phyloP scores from a whole-genome alignment of 108 stramenopile genomes.

The Cyclotella cryptica region DNA sequence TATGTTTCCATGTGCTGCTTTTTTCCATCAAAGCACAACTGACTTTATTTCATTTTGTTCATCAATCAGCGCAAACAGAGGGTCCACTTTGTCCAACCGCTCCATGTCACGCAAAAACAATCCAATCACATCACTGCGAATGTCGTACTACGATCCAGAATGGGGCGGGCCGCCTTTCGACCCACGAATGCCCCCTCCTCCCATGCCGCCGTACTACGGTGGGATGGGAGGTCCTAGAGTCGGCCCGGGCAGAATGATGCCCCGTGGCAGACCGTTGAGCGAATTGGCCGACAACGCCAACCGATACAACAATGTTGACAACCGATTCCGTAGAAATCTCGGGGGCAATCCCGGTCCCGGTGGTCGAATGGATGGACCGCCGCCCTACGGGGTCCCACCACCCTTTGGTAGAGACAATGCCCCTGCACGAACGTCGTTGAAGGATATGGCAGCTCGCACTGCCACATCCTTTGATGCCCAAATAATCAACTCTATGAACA shows the following conservation, averaged over 20 bases:
- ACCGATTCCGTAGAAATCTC: slow-evolving; percentile 7
- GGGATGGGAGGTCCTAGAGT: background rate
- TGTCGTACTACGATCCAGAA: slow-evolving; percentile 25
- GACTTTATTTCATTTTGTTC: no score
- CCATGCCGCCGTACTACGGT: slow-evolving; percentile 14
- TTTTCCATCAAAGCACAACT: background rate
- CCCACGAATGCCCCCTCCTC: slow-evolving; percentile 19
- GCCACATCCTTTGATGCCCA: slow-evolving; percentile 39
- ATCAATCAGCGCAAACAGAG: background rate
- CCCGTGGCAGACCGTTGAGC: slow-evolving; percentile 3
- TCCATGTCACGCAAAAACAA: background rate
- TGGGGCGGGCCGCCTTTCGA: slow-evolving; percentile 27
- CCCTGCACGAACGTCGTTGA: slow-evolving; percentile 32
- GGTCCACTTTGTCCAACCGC: background rate
- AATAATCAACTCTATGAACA: slow-evolving; percentile 45
- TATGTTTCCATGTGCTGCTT: background rate
- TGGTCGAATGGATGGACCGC: background rate
- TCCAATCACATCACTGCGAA: slow-evolving; percentile 2
- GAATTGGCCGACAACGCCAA: slow-evolving; percentile 7
- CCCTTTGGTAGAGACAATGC: slow-evolving; percentile 42
- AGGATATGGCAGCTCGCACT: slow-evolving; percentile 42
- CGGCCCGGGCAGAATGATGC: slow-evolving; percentile 4
- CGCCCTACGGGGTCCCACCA: background rate
- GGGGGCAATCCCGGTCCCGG: background rate
- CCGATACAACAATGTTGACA: slow-evolving; percentile 1